Evolutionary conservation across 139 green algal species (phyloP), one percentile per base, ranked within the genome.

Genomic region (Raphidocelis subcapitata): DNA sequence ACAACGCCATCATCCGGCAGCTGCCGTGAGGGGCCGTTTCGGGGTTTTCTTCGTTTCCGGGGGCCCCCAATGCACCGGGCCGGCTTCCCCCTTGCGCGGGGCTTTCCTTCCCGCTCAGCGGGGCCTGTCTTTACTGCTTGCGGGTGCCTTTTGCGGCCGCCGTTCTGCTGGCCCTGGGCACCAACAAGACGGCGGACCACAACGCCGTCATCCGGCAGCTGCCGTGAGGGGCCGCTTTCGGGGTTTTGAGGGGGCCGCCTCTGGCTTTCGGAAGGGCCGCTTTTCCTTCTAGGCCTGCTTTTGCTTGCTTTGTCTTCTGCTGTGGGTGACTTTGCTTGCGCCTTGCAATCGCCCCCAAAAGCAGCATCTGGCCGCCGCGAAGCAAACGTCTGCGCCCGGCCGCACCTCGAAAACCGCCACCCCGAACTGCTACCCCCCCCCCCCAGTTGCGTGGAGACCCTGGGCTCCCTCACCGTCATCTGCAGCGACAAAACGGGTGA

Each of bases 191-290:
- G 81, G 77, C 73, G 2, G 29, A 73, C 21, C 31, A 85, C 29
- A 77, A 82, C 26, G 81, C 77, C 28, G 81, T 86, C 69, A 82
- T 86, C 33, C 54, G 72, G n/a, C 70, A 83, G 55, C 76, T 86
- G 61, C 75, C 76, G 16, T 72, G 51, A 37, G 80, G 83, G 8
- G 88, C 82, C 31, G 29, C 5, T 46, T 5, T 15, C 26, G 16
- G 35, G 36, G 16, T 55, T 20, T 16, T 54, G 14, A 12, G 46
- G 46, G 46, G 46, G 46, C 46, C 14, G 15, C 14, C 46, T 15
- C 14, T 15, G 46, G 12, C 14, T 54, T 12, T 54, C 12, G 57
- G 57, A 26, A 12, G 57, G 15, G 54, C 54, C 31, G 54, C 54
- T 15, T 62, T 62, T 62, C 23, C 16, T 12, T n/a, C 16, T 26